phyloP scores from a whole-genome alignment of 345 rosid species.

The Passiflora organensis region DNA sequence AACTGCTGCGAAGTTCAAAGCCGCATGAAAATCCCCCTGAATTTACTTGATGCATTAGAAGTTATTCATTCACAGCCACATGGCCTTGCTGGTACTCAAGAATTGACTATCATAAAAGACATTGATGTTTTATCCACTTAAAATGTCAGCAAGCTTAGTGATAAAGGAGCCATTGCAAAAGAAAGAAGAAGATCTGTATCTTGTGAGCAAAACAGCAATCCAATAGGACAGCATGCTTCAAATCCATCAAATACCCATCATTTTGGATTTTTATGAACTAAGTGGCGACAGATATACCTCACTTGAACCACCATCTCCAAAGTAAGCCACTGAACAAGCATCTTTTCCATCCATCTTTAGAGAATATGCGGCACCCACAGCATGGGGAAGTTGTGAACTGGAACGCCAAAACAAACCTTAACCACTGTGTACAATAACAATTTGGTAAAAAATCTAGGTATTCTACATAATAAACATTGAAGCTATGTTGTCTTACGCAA shows the following conservation, averaged over 20 bases:
- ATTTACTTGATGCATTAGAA: slow-evolving; percentile 16
- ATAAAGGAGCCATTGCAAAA: too few relatives aligned
- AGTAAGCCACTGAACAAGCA: slow-evolving; percentile 67
- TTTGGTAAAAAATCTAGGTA: neutral
- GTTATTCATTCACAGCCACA: neutral
- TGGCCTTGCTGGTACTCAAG: neutral
- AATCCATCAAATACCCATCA: neutral
- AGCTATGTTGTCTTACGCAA: slow-evolving; percentile 41
- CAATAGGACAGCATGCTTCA: too few relatives aligned
- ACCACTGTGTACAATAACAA: neutral
- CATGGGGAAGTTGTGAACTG: slow-evolving; percentile 81
- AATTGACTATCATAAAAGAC: too few relatives aligned
- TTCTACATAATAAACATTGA: neutral
- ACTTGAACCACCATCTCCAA: slow-evolving; percentile 82
- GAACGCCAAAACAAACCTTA: neutral
- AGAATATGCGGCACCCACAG: slow-evolving; percentile 89
- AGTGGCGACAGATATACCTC: slow-evolving; percentile 40
- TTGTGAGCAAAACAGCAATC: too few relatives aligned
- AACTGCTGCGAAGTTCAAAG: slow-evolving; percentile 67
- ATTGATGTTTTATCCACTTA: too few relatives aligned
- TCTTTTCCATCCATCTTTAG: slow-evolving; percentile 69
- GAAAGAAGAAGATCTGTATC: too few relatives aligned
- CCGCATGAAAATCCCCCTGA: slow-evolving; percentile 87
- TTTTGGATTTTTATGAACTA: neutral
- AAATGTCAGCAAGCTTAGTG: too few relatives aligned